Base-by-base conservation (phyloP, 1,284 basidiomycete genomes). In the Xanthoconium separans region DNA sequence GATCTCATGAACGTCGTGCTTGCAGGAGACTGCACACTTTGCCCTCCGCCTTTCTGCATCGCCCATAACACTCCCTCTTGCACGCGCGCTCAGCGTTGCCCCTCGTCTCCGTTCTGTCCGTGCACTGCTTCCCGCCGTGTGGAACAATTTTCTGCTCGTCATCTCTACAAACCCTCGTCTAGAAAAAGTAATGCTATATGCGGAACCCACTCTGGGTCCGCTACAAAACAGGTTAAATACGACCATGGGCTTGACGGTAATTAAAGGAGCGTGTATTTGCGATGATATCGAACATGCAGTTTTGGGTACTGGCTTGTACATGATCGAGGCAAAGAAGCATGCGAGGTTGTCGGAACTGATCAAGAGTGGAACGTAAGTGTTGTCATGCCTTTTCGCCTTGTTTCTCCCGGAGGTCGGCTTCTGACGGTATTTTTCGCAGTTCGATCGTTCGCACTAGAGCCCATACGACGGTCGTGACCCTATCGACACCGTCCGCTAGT, bases 101-200 rank as follows among this genome's bases (percentile, higher is more conserved):
- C 76, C 61, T 39, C 58, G 61, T 27, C 64, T 82, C 3, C 76
- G 72, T 49, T 72, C 69, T 1, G 70, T 82, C 51, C 68, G 73
- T 34, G 77, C 80, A 0, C 70, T 74, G 41, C 65, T 79, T 3
- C 80, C 80, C 1, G 71, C 72, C 2, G 64, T 79, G 0, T 82
- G 81, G 79, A 82, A 77, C 61, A 67, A 72, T 20, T 58, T 75
- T 24, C 68, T 82, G 51, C 70, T 79, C 49, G 52, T 70, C 36
- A 66, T 81, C n/a, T 74, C 76, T 27, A 39, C 61, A 10, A 81
- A 81, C 55, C 70, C 73, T 0, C 47, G 59, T 5, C 65, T 82
- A 36, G 68, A 79, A 51, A 70, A 72, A 46, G 73, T 81, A 51
- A 66, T 75, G 16, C 66, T 80, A 10, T 69, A 70, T 22, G 66